Conservation (phyloP, 805 yeast species). For the Sugiyamaella marilandica region DNA sequence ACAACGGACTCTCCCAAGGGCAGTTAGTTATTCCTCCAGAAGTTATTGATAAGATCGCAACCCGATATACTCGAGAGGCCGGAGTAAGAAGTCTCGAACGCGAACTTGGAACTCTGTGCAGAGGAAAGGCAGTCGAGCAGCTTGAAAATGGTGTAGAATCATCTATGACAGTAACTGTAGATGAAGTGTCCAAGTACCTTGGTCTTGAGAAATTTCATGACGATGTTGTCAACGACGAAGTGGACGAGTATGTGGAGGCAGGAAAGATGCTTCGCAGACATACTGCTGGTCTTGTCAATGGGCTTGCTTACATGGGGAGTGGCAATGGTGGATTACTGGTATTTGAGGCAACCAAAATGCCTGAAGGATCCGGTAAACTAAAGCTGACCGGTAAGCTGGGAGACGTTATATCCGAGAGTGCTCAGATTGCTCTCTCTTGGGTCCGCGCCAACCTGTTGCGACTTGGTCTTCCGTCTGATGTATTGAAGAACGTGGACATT, state of each 20-base stretch:
- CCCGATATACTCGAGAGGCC: slow-evolving; percentile 74
- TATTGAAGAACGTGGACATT: slow-evolving; percentile 43
- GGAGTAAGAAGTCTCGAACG: slow-evolving; percentile 83
- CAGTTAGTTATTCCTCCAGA: slow-evolving; percentile 46
- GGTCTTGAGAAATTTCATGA: slow-evolving; percentile 56
- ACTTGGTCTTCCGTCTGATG: slow-evolving; percentile 27
- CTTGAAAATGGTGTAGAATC: slow-evolving; percentile 14
- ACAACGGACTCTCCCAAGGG: slow-evolving; percentile 55
- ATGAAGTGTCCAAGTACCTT: slow-evolving; percentile 61
- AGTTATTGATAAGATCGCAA: slow-evolving; percentile 57
- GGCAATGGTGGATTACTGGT: slow-evolving; percentile 80
- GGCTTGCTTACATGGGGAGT: slow-evolving; percentile 78
- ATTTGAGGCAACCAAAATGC: slow-evolving; percentile 72
- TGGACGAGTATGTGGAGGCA: slow-evolving; percentile 39
- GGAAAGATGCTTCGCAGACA: slow-evolving; percentile 37
- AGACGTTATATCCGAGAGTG: slow-evolving; percentile 73
- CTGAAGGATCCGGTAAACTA: slow-evolving; percentile 40
- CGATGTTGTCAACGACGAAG: slow-evolving; percentile 36
- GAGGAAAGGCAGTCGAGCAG: slow-evolving; percentile 65
- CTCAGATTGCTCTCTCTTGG: slow-evolving; percentile 70
- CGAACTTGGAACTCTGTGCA: slow-evolving; percentile 66
- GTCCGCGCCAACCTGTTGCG: slow-evolving; percentile 53
- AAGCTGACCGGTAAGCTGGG: slow-evolving; percentile 80
- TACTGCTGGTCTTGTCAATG: slow-evolving; percentile 73
- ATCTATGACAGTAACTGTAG: slow-evolving; percentile 37